Percentiles rank a stretch among this genome's conserved stretches.
Conservation (phyloP, 1,284 basidiomycete genomes). For the Papiliotrema flavescens region DNA sequence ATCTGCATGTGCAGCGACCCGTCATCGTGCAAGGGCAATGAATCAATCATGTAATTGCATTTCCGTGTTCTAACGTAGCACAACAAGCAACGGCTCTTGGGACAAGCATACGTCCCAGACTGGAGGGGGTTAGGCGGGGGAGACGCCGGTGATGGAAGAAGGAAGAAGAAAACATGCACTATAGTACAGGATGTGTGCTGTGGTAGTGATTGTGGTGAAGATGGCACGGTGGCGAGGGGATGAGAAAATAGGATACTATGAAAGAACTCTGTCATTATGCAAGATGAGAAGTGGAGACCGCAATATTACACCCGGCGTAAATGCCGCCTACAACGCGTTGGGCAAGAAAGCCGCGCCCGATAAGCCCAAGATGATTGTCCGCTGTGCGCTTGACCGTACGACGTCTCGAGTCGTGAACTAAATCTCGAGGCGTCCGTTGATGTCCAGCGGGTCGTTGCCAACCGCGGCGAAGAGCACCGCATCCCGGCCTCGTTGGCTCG, state of each 20-base stretch:
- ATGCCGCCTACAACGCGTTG: not conserved
- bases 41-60: no score
- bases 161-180: no score
- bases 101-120: no score
- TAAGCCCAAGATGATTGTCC: not conserved
- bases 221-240: not conserved
- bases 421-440: slow-evolving; percentile 6
- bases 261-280: not conserved
- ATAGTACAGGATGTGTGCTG: no score
- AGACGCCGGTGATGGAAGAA: no score
- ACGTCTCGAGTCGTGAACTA: not conserved
- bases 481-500: slow-evolving; percentile 4
- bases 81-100: no score
- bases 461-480: slow-evolving; percentile 7
- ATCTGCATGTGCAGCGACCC: no score
- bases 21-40: no score
- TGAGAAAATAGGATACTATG: not conserved
- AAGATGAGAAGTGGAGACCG: no score
- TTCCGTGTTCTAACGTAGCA: no score
- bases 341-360: not conserved
- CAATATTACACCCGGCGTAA: not conserved
- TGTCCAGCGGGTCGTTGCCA: slow-evolving; percentile 7
- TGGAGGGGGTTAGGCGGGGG: no score
- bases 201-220: not conserved
- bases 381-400: not conserved